A percentile compares a stretch with the other conserved stretches of the same genome.
These are phyloP conservation scores for Eremochloa ophiuroides DNA, from an alignment of 176 grass and related monocot species.

Conservation along the genomic window DNA sequence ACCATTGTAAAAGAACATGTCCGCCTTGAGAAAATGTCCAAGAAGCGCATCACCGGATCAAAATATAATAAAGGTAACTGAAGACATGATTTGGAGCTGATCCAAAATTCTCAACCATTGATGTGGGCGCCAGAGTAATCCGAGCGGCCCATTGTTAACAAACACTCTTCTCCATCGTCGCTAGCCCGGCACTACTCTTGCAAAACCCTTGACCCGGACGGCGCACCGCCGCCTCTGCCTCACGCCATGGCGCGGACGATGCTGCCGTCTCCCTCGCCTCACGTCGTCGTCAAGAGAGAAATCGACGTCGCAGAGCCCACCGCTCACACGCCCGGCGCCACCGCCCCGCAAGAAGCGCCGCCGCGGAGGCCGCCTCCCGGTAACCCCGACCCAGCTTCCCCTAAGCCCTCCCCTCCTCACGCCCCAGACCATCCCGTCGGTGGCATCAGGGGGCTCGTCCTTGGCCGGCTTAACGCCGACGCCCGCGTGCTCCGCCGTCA, in stretches of 20 bases:
- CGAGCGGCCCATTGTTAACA: neutral
- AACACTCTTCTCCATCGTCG: neutral
- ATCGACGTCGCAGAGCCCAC: neutral
- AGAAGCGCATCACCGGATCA: too few relatives aligned
- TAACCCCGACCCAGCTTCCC: conserved; percentile 16
- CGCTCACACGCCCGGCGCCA: neutral
- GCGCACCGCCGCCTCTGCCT: neutral
- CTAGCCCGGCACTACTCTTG: neutral
- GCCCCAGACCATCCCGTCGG: conserved; percentile 28
- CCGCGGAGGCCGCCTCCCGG: neutral
- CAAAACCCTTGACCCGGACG: conserved; percentile 19
- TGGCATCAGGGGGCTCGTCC: neutral
- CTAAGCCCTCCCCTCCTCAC: conserved; percentile 13
- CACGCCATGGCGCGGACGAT: conserved; percentile 19
- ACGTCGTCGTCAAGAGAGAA: conserved; percentile 27
- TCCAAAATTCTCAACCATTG: neutral
- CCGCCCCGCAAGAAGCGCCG: conserved; percentile 9
- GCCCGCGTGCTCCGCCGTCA: neutral
- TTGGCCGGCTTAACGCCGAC: neutral
- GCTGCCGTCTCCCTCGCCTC: neutral
- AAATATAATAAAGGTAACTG: too few relatives aligned
- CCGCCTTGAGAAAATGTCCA: too few relatives aligned
- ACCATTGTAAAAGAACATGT: too few relatives aligned
- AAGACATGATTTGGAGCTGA: too few relatives aligned
- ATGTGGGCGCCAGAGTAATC: neutral